These are phyloP conservation scores for Globisporangium sylvaticum DNA, from an alignment of 352 stramenopile species.

Conservation along the genomic window DNA sequence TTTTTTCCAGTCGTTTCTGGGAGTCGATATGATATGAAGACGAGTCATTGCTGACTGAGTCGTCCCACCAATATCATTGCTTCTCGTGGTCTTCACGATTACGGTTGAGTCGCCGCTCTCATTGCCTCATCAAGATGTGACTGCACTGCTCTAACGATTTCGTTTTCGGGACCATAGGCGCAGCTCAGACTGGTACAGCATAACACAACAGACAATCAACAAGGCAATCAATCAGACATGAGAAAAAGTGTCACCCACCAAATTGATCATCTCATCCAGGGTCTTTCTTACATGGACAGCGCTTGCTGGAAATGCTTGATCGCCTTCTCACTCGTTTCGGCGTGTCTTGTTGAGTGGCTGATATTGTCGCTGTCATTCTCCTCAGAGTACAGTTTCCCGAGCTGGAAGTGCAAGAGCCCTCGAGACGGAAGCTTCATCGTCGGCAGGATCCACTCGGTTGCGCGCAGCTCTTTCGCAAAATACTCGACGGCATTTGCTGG, in stretches of 20 bases:
- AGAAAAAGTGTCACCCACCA: neutral
- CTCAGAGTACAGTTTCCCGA: conserved; percentile 33
- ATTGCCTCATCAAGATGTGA: conserved; percentile 8
- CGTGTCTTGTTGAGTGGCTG: conserved; percentile 1
- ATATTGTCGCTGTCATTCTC: neutral
- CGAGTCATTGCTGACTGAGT: no score
- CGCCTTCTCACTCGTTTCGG: conserved; percentile 14
- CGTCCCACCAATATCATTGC: no score
- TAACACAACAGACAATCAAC: neutral
- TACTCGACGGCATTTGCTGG: conserved; percentile 20
- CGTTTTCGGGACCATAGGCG: conserved; percentile 11
- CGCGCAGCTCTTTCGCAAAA: conserved; percentile 25
- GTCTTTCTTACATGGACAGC: conserved; percentile 30
- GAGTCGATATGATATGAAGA: no score
- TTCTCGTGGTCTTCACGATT: neutral
- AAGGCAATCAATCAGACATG: neutral
- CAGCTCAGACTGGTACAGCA: neutral
- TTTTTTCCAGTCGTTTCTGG: no score
- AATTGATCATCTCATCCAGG: neutral
- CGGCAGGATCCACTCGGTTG: conserved; percentile 42
- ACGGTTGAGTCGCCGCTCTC: neutral
- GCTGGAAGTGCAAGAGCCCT: conserved; percentile 41
- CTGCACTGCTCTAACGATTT: conserved; percentile 1
- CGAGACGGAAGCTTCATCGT: conserved; percentile 32
- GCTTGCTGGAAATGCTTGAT: conserved; percentile 29